Conservation (phyloP, 2,329 filamentous ascomycete genomes). For the Epichloe festucae region DNA sequence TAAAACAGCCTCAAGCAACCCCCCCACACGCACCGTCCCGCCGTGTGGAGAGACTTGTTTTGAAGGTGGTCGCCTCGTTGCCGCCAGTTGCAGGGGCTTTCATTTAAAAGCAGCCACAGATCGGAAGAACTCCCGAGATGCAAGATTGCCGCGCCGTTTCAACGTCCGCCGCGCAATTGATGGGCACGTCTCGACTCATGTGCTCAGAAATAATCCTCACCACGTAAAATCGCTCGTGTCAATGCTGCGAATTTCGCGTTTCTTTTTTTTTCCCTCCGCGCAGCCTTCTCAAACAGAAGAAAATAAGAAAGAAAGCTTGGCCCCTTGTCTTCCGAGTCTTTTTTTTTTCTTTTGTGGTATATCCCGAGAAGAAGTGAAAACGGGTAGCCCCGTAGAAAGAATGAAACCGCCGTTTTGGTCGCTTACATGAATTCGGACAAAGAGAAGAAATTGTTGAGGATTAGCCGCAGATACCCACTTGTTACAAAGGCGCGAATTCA, state of each 20-base stretch:
- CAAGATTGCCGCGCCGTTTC: constrained; percentile 20
- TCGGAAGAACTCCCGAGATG: constrained; percentile 21
- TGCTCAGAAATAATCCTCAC: background rate
- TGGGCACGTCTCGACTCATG: constrained; percentile 15
- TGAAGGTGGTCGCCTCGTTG: constrained; percentile 13
- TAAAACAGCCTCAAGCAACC: constrained; percentile 27
- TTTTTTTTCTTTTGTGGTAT: background rate
- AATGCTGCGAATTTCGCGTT: too few species aligned
- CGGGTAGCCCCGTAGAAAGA: background rate
- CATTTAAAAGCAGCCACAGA: constrained; percentile 28
- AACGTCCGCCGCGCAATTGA: constrained; percentile 13
- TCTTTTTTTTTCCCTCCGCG: too few species aligned
- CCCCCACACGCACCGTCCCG: constrained; percentile 14
- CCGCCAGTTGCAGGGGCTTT: constrained; percentile 11
- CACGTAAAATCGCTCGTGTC: background rate
- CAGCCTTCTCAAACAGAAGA: background rate
- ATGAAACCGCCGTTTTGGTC: background rate
- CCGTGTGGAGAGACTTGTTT: constrained; percentile 14
- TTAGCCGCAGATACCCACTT: constrained; percentile 4
- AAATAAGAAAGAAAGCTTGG: background rate
- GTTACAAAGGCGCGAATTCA: constrained; percentile 19
- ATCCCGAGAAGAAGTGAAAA: background rate
- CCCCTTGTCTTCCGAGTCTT: too few species aligned
- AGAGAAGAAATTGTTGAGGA: background rate
- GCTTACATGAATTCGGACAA: background rate